Conservation (phyloP, 805 yeast genomes). For the Ogataea naganishii region DNA sequence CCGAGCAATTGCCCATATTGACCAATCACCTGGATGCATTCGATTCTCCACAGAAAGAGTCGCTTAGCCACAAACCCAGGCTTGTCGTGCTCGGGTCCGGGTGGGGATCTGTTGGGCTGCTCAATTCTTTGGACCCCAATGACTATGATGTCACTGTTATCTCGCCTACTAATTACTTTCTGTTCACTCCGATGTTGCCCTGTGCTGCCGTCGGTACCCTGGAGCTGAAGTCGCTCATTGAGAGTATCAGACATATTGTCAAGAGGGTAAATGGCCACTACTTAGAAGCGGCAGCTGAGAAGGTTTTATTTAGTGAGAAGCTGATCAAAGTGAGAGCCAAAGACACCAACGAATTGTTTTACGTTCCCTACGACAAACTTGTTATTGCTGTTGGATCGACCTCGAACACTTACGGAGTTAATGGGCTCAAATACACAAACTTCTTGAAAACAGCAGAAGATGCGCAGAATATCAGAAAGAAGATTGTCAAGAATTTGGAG, state of each 20-base stretch:
- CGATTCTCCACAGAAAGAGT: slow-evolving; percentile 40
- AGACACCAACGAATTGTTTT: slow-evolving; percentile 33
- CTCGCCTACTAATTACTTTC: slow-evolving; percentile 61
- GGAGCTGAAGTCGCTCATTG: slow-evolving; percentile 55
- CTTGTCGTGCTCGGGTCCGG: slow-evolving; percentile 61
- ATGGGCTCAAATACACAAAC: slow-evolving; percentile 54
- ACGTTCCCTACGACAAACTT: slow-evolving; percentile 64
- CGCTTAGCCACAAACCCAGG: slow-evolving; percentile 40
- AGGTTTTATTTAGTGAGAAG: slow-evolving; percentile 45
- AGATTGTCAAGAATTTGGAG: slow-evolving; percentile 48
- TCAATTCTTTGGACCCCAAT: slow-evolving; percentile 41
- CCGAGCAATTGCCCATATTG: slow-evolving; percentile 59
- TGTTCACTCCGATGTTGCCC: slow-evolving; percentile 63
- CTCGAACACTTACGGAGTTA: slow-evolving; percentile 63
- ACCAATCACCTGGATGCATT: slow-evolving; percentile 47
- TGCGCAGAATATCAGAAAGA: slow-evolving; percentile 46
- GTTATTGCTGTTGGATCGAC: slow-evolving; percentile 65
- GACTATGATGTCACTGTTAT: slow-evolving; percentile 59
- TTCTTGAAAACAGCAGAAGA: slow-evolving; percentile 62
- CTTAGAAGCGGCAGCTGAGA: slow-evolving; percentile 53
- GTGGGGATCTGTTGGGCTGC: slow-evolving; percentile 60
- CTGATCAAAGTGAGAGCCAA: slow-evolving; percentile 46
- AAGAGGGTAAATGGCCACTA: slow-evolving; percentile 48
- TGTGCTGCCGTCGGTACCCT: slow-evolving; percentile 66
- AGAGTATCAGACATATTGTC: slow-evolving; percentile 53